Conservation (phyloP, 1,284 basidiomycete species). For the Naganishia sp. region DNA sequence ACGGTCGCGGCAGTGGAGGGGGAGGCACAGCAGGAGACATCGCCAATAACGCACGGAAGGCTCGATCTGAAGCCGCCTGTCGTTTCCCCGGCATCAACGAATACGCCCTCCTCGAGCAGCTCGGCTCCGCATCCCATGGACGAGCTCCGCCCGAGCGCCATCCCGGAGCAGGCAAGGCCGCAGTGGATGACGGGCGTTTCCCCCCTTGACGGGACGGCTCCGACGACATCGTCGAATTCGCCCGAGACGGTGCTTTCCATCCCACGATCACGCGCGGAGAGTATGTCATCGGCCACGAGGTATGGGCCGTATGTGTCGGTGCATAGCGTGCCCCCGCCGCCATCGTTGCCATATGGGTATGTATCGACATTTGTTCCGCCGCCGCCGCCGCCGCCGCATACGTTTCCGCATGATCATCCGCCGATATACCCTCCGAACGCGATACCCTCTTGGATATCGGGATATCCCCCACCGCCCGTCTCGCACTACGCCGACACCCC, state of each 20-base stretch:
- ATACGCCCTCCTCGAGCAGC: neutral
- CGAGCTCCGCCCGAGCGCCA: neutral
- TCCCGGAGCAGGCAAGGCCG: neutral
- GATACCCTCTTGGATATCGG: neutral
- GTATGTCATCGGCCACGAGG: neutral
- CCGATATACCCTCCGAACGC: neutral
- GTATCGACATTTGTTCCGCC: neutral
- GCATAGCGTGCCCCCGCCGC: conserved; percentile 3
- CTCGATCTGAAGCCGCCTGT: neutral
- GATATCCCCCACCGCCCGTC: neutral
- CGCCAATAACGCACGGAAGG: neutral
- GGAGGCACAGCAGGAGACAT: neutral
- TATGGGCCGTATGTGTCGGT: neutral
- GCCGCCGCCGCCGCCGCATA: neutral
- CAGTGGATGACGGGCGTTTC: neutral
- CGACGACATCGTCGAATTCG: neutral
- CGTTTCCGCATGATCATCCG: neutral
- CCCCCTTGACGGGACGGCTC: too few species aligned
- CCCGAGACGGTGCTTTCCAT: conserved; percentile 9
- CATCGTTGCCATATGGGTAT: neutral
- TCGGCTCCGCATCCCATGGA: neutral
- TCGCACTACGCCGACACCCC: neutral
- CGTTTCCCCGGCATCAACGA: conserved; percentile 3
- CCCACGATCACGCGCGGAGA: conserved; percentile 6
- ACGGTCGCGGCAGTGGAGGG: neutral